Evolutionary conservation across 2,329 filamentous ascomycete genomes (phyloP).

Genomic region (Aspergillus aculeatus): DNA sequence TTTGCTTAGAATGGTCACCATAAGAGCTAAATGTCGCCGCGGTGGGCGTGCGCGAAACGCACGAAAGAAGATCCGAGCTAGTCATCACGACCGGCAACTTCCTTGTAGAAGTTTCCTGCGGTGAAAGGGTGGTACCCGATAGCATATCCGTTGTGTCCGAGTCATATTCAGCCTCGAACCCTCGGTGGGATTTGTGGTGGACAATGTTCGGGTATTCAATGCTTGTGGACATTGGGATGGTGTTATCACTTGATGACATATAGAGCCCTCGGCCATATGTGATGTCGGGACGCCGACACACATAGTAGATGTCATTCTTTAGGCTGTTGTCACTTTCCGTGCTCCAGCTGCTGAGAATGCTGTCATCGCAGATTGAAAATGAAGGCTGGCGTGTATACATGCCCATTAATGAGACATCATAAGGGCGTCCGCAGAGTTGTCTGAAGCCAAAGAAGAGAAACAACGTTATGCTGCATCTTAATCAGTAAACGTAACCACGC

Average conservation of each 20-base stretch:
- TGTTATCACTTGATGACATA: slow-evolving; percentile 19
- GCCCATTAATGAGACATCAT: slow-evolving; percentile 39
- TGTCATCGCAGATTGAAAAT: slow-evolving; percentile 24
- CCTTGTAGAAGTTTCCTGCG: slow-evolving; percentile 19
- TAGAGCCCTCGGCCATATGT: slow-evolving; percentile 27
- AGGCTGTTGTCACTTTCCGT: slow-evolving; percentile 38
- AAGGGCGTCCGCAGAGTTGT: slow-evolving; percentile 38
- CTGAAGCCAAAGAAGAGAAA: slow-evolving; percentile 39
- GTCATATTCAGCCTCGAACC: slow-evolving; percentile 29
- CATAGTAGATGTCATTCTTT: slow-evolving; percentile 38
- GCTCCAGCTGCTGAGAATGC: slow-evolving; percentile 34
- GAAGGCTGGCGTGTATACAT: slow-evolving; percentile 29
- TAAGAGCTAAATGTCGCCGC: slow-evolving; percentile 24
- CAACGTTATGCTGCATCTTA: slow-evolving; percentile 29
- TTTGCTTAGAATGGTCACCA: slow-evolving; percentile 17
- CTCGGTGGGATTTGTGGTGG: slow-evolving; percentile 31
- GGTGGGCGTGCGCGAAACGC: slow-evolving; percentile 35
- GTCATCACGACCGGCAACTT: slow-evolving; percentile 20
- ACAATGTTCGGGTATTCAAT: slow-evolving; percentile 34
- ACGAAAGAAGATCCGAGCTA: slow-evolving; percentile 22
- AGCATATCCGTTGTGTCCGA: slow-evolving; percentile 31
- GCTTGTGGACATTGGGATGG: slow-evolving; percentile 29
- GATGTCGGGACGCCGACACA: slow-evolving; percentile 37
- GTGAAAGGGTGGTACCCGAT: slow-evolving; percentile 28
- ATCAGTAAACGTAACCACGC: not conserved